Base-by-base conservation (phyloP, 108 stramenopile genomes). In the Nitzschia sp. region DNA sequence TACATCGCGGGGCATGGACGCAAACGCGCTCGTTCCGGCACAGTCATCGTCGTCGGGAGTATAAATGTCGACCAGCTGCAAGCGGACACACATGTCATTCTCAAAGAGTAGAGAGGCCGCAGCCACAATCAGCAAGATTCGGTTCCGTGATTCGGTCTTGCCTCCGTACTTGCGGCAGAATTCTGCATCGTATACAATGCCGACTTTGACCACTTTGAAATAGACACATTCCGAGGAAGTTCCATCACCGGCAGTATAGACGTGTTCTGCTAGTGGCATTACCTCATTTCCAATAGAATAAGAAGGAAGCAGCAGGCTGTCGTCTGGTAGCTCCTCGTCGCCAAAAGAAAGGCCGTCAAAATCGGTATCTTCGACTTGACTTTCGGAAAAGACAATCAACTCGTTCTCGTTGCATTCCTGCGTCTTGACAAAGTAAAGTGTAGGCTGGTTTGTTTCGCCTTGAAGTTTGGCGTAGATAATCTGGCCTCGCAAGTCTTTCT, bases 261-360 rank as follows among this genome's bases (percentile, higher is more conserved):
- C 42, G 6, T 42, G 38, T 9, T 42, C 38, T 42, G 38, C 9
- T 42, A 42, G 9, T 13, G 9, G 9, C 13, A 13, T 13, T 42
- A 6, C 13, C 6, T 6, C 13, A 13, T 6, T 42, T 9, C 6
- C 6, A 13, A 9, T 13, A 9, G 6, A 6, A 6, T 9, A 9
- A 13, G 38, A 42, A 9, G 38, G 38, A 9, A 13, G 38, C 13
- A 42, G 6, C 9, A 42, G 6, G 8, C 8, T 5, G 26, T 78
- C 79, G 26, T 87, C 96, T 57, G 92, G 88, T n/a, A 88, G 92
- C 69, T 92, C 93, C 58, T 91, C 89, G 45, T 94, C 93, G 59
- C 88, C 85, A 76, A 92, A 91, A 26, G 78, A 64, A 26, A 70
- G 70, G 25, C 82, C 71, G 69, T 89, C 79, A 36, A 46, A 46